Base-by-base conservation (phyloP, 2,329 filamentous ascomycete species). In the Aureobasidium sp. region DNA sequence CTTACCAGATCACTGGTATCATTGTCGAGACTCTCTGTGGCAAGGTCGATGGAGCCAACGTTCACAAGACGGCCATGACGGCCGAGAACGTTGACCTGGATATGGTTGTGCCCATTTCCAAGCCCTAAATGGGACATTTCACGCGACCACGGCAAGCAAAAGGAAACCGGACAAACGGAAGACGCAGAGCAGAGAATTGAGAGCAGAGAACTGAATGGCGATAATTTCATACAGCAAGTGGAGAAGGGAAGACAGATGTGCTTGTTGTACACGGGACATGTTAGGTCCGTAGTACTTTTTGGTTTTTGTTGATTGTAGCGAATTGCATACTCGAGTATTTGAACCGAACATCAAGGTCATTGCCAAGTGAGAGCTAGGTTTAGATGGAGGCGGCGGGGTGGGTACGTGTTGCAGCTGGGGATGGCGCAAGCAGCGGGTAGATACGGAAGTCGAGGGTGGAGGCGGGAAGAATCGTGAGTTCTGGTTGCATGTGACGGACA, bases 1-100 rank as follows among this genome's bases (percentile, higher is more conserved):
- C 90, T 64, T 94, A 95, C 79, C 89, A 91, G 78, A 90, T 87
- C 72, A 87, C 89, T 65, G 88, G 87, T 77, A 89, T 91, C 72
- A 86, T 92, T 65, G 88, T 90, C 75, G 87, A 91, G 77, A 90
- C 87, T 63, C 68, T 81, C 67, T 80, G 74, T 70, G 79, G 79
- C 64, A 79, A 78, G 73, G 74, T 77, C 66, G 77, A 80, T 65
- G 79, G 79, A 64, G 74, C 75, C 56, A 76, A 81, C 64, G 72
- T 81, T 48, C 73, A 71, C 64, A 71, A 70, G 67, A 77, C 76
- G 67, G 72, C 70, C 56, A 65, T 66, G n/a, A 66, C 73, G 60
- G 70, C 71, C 29, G 71, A 71, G 17, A 47, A 66, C 4, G 70
- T 72, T 20, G 72, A 76, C 63, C 64, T 68, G 17, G 76, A 77